A percentile compares a stretch with the other conserved stretches of the same genome.
These are phyloP conservation scores for Pseudozyma thailandica DNA, from an alignment of 1,284 basidiomycete genomes.

Conservation along the genomic window DNA sequence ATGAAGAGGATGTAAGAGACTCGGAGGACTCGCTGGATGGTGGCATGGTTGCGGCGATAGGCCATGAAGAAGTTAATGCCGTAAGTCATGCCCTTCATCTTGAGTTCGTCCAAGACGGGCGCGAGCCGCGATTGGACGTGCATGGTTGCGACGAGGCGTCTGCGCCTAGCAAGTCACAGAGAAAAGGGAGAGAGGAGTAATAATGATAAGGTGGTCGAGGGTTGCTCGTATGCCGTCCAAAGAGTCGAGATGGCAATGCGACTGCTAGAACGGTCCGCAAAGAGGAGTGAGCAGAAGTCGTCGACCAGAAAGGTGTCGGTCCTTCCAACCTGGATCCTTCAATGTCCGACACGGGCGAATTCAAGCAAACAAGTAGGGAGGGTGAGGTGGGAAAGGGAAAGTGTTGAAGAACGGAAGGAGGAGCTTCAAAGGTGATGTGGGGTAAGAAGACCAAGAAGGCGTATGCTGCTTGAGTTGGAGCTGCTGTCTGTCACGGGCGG, in stretches of 20 bases:
- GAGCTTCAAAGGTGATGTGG: background rate
- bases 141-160: constrained; percentile 35
- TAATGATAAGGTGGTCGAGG: background rate
- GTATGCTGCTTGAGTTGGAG: too few species aligned
- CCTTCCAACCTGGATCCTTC: too few species aligned
- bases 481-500: background rate
- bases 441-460: too few species aligned
- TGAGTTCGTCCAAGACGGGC: constrained; percentile 51
- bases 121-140: constrained; percentile 59
- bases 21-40: constrained; percentile 56
- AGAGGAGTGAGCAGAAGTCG: too few species aligned
- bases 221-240: too few species aligned
- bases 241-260: too few species aligned
- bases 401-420: background rate
- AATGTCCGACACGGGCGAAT: too few species aligned
- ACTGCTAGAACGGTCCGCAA: too few species aligned
- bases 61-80: constrained; percentile 49
- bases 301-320: too few species aligned
- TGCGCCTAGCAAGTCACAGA: background rate
- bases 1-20: constrained; percentile 57
- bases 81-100: constrained; percentile 54
- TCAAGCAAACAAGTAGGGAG: too few species aligned
- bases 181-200: background rate
- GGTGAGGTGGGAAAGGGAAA: too few species aligned
- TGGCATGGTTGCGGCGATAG: constrained; percentile 58